Base-by-base conservation (phyloP, 257 asterid genomes). In the Fraxinus pennsylvanica region DNA sequence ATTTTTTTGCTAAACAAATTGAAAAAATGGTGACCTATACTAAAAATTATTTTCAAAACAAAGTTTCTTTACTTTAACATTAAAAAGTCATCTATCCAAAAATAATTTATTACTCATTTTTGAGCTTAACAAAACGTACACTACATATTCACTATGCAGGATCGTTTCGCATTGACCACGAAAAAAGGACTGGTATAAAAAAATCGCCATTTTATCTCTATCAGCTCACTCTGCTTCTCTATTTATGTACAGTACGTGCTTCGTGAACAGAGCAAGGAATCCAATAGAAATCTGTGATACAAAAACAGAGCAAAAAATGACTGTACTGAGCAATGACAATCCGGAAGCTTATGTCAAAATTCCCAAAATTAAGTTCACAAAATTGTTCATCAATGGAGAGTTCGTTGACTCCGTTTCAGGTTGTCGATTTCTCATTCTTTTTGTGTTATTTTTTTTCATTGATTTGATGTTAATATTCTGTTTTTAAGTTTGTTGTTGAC, bases 381-480 rank as follows among this genome's bases (percentile, higher is more conserved):
- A 88, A 78, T 85, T 91, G 36, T 90, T 91, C 90, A 88, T 90
- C 88, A 86, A 90, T 59, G 97, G 97, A 21, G 78, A 87, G 8
- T 91, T 87, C 80, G 88, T 87, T 17, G 89, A 86, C 79, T 81
- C 92, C 29, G 10, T 87, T 54, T 90, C 97, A 85, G 97, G 95
- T 91, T 45, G 33, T 3, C 25, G 3, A 4, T 19, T 27, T 17
- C 69, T 32, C 35, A 2, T 4, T 32, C 5, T 6, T 19, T 30
- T 4, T 3, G 9, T 52, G 36, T 10, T 9, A 22, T 61, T 9
- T 43, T 21, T 27, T 21, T 27, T 7, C 27, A 52, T 22, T n/a
- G 45, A 29, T 52, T 29, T 6, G 36, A 17, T 43, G 66, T 32
- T 9, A 13, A 2, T 4, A 4, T 13, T 43, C 29, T 0, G 17